Base-by-base conservation (phyloP, 176 grass and related monocot species). In the Ensete ventricosum region DNA sequence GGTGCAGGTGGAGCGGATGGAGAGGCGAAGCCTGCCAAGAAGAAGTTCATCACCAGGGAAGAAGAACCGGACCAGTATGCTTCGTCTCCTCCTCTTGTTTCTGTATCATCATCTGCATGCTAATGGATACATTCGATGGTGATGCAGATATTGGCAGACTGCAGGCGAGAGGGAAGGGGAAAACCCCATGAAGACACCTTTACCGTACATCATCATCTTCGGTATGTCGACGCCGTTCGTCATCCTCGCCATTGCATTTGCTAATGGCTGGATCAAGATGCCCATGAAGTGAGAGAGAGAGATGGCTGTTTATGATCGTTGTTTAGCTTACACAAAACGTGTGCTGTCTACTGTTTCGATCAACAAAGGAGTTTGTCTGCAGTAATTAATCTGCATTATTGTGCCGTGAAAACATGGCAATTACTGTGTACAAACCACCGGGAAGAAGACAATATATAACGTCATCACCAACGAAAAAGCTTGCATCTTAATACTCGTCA, bases 1-100 rank as follows among this genome's bases (percentile, higher is more conserved):
- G n/a, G 8, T 75, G 16, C 53, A 72, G 51, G 72, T 78, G 90
- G 88, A 55, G 90, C 88, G 71, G 88, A 93, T 64, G 90, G 82
- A 14, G 95, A 91, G 71, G 19, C 76, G 14, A 91, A 98, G 68
- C 78, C 84, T 73, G 85, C 43, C 19, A 88, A 93, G 86, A 92
- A 86, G 78, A 98, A 98, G 79, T 98, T 98, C 80, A 93, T 98
- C 80, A 98, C 88, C 68, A 89, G 60, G 83, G 90, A 98, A 81
- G 82, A 98, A 80, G 90, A 98, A 57, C 94, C 94, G 16, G 90
- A 93, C 9, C 90, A 98, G 88, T 93, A 87, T 87, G 73, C 24
- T 82, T 43, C 1, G 1, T 53, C 11, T 66, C 19, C 25, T 69
- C 55, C 72, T 51, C 2, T 21, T 67, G 54, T 76, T 69, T 12